A percentile compares a stretch with the other conserved stretches of the same genome.
Evolutionary conservation across 225 moss, liverwort and hornwort genomes (phyloP).

Genomic region (Thuidium tamariscinum): DNA sequence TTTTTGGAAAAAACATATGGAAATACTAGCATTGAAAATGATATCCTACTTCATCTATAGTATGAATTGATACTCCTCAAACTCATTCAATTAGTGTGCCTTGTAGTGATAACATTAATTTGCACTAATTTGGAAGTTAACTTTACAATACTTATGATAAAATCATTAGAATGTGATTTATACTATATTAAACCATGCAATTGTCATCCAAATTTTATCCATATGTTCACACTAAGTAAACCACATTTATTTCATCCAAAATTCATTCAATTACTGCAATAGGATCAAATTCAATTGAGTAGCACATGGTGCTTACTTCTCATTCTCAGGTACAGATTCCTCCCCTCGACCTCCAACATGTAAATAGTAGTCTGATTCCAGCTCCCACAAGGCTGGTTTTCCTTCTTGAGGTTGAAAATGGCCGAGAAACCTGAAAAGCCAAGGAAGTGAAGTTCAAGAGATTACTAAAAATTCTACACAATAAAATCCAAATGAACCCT

Average conservation of each 20-base stretch:
- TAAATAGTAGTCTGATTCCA: conserved; percentile 92
- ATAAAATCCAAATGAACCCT: background rate
- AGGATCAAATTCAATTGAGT: background rate
- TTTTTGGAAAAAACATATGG: background rate
- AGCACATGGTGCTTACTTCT: conserved; percentile 3
- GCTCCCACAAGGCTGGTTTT: conserved; percentile 84
- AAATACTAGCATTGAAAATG: background rate
- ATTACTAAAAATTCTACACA: background rate
- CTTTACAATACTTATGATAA: too few species aligned
- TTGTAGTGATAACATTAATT: rapidly evolving
- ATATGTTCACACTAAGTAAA: background rate
- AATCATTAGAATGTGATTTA: background rate
- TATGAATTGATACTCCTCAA: background rate
- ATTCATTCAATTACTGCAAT: background rate
- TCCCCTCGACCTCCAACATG: conserved; percentile 76
- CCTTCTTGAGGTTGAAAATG: conserved; percentile 95
- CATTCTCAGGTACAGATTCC: conserved; percentile 23
- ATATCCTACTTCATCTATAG: background rate
- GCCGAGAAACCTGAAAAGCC: conserved; percentile 59
- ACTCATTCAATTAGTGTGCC: too few species aligned
- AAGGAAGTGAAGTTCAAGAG: background rate
- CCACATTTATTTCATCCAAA: background rate
- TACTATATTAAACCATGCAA: background rate
- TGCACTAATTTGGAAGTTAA: too few species aligned
- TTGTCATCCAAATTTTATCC: too few species aligned